Evolutionary conservation across 1,284 basidiomycete genomes (phyloP), one percentile per base, ranked within the genome.

Genomic region (Cryptococcus deneoformans): DNA sequence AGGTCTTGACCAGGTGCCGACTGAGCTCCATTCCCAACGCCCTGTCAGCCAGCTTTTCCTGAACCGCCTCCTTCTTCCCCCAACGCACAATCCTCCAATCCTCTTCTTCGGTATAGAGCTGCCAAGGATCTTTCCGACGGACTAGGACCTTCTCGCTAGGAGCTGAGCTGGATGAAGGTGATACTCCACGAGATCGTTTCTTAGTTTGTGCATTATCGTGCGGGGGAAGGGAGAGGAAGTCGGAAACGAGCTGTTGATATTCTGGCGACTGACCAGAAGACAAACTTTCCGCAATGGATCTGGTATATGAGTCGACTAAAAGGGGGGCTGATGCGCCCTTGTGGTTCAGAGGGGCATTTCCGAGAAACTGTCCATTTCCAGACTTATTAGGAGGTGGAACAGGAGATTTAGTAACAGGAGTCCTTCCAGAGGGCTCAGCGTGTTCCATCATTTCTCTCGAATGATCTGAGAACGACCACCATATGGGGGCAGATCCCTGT

Each of bases 1-100:
- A 73, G 9, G 62, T 51, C 40, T 61, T 61, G 34, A 73, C 61
- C 24, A 73, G 56, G 48, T 73, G 70, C 20, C 63, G 61, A 50
- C 69, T 70, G 9, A 73, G 55, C 38, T 64, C 63, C 20, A 48
- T 35, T 1, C 70, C 72, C 42, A 72, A 49, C 4, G 65, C 64
- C 24, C 67, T 57, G 50, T 71, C 67, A n/a, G 72, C 70, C 29
- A 73, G 56, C 20, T 36, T 12, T 50, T 71, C 63, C 35, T 64
- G 64, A 2, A 72, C 66, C 7, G 46, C 47, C 49, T 70, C 66
- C 36, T 54, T 55, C 38, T 66, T 56, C 5, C 62, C 56, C 68
- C 70, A 72, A 1, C 43, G 53, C 2, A 69, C 40, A 2, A 60
- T 48, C 24, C 35, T 7, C 14, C 24, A 24, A 11, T 55, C 36